Evolutionary conservation across 1,284 basidiomycete species (phyloP), one percentile per base, ranked within the genome.

Genomic region (Fomitopsis palustris): DNA sequence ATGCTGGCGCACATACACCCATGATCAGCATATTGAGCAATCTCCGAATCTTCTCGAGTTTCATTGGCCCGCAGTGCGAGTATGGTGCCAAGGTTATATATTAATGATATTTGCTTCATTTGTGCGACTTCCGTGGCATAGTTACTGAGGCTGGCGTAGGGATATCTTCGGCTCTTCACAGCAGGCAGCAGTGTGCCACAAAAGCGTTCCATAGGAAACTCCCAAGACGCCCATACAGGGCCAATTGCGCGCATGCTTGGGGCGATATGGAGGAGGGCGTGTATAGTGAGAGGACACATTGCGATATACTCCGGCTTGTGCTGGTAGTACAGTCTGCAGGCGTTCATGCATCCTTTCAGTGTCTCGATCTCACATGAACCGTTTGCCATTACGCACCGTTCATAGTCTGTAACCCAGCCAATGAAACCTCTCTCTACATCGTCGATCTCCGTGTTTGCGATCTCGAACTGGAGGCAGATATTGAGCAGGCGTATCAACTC

Each of bases 341-440:
- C 16, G 17, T 29, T 16, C 25, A 5, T 6, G 19, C 25, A 8
- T 7, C 3, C 12, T 10, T 4, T 25, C 10, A 16, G 10, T 8
- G 38, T 4, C 38, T 4, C 7, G 19, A 45, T 27, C 21, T 19
- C 17, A 23, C 41, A 43, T 12, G 8, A 7, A 41, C 39, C 5
- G 17, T 41, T 4, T 41, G 14, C 19, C 39, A 53, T 33, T n/a
- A 57, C 58, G 0, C 45, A 81, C 80, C 57, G 51, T 66, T 82
- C 78, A 61, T 78, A 82, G 3, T 73, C 59, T 52, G 67, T 8
- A 0, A 81, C 79, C 79, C 79, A 82, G 4, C 63, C n/a, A 0
- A 66, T 61, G 57, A 81, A 75, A 0, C 75, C 75, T 3, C 53
- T 19, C 2, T 68, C 54, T 1, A 82, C 52, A 5, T 59, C 39